These are phyloP conservation scores for Parascedosporium putredinis DNA, from an alignment of 2,329 filamentous ascomycete species.

Conservation along the genomic window DNA sequence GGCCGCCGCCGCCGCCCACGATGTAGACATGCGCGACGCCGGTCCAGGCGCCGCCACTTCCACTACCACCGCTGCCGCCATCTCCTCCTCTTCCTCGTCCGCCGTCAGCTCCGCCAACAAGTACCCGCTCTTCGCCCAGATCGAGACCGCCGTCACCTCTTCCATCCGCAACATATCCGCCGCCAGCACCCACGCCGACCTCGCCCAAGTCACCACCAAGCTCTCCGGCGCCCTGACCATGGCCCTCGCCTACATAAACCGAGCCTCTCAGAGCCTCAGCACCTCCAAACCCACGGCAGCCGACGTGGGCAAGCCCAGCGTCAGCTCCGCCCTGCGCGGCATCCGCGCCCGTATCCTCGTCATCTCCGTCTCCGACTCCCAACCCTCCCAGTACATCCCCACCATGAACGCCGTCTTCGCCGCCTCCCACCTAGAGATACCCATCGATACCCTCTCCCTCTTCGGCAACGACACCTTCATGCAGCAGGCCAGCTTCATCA, in stretches of 20 bases:
- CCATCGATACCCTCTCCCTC: slow-evolving; percentile 85
- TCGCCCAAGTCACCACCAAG: slow-evolving; percentile 70
- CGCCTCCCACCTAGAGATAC: slow-evolving; percentile 75
- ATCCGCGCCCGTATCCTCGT: slow-evolving; percentile 79
- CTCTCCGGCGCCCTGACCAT: slow-evolving; percentile 86
- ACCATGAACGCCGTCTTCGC: slow-evolving; percentile 99
- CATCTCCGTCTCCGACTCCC: slow-evolving; percentile 74
- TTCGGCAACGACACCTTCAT: slow-evolving; percentile 82
- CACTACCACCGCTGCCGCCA: no score
- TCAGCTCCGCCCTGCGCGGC: slow-evolving; percentile 28
- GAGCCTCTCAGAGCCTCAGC: slow-evolving; percentile 56
- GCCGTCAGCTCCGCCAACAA: slow-evolving; percentile 69
- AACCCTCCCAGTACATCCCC: slow-evolving; percentile 87
- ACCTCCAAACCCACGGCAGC: slow-evolving; percentile 38
- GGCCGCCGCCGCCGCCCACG: slow-evolving; percentile 29
- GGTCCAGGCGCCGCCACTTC: slow-evolving; percentile 23
- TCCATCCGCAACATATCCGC: slow-evolving; percentile 66
- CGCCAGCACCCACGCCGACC: slow-evolving; percentile 52
- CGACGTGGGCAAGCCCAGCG: slow-evolving; percentile 22
- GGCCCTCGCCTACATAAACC: slow-evolving; percentile 84
- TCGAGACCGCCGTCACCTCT: slow-evolving; percentile 69
- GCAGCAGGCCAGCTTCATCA: slow-evolving; percentile 71
- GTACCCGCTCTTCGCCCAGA: slow-evolving; percentile 80
- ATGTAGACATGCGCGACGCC: slow-evolving; percentile 47
- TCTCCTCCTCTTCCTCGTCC: no score